A percentile compares a stretch with the other conserved stretches of the same genome.
Conservation (phyloP, 2,329 filamentous ascomycete genomes). For the Penicillium psychrosexuale region DNA sequence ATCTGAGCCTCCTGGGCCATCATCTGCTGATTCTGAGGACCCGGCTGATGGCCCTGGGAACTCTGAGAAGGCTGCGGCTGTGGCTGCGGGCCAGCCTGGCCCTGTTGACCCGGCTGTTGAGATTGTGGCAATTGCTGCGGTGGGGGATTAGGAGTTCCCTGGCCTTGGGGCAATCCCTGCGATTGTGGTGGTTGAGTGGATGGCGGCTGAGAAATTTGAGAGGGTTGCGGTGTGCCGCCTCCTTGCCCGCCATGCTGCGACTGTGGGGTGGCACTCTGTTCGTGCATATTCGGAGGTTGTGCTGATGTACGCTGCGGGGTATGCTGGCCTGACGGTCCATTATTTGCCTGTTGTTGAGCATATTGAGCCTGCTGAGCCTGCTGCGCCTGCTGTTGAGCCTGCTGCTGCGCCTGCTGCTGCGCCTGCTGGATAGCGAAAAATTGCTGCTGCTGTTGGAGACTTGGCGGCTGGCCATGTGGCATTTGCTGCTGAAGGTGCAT, state of each 20-base stretch:
- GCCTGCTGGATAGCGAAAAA: constrained; percentile 37
- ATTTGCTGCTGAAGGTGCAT: constrained; percentile 44
- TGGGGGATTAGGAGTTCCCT: constrained; percentile 36
- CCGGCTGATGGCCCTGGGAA: constrained; percentile 30
- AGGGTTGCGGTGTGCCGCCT: constrained; percentile 39
- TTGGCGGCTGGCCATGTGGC: constrained; percentile 41
- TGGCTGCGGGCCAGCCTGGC: constrained; percentile 32
- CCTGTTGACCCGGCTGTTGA: constrained; percentile 31
- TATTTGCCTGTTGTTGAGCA: constrained; percentile 22
- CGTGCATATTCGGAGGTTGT: constrained; percentile 44
- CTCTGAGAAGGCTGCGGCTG: constrained; percentile 35
- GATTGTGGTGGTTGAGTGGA: constrained; percentile 36
- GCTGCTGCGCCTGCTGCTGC: constrained; percentile 36
- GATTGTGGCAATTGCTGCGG: constrained; percentile 39
- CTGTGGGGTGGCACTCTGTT: constrained; percentile 44
- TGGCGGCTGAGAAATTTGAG: constrained; percentile 29
- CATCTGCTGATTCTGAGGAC: constrained; percentile 38
- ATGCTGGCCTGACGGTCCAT: constrained; percentile 24
- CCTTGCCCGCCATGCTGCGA: constrained; percentile 43
- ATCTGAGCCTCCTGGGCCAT: constrained; percentile 40
- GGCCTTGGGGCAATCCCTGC: constrained; percentile 35
- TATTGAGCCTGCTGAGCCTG: constrained; percentile 29
- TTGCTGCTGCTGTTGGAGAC: constrained; percentile 45
- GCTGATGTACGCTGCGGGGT: constrained; percentile 42
- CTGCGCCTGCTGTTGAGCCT: constrained; percentile 19